Conservation (phyloP, 208 protist genomes). For the Leishmania arabica region DNA sequence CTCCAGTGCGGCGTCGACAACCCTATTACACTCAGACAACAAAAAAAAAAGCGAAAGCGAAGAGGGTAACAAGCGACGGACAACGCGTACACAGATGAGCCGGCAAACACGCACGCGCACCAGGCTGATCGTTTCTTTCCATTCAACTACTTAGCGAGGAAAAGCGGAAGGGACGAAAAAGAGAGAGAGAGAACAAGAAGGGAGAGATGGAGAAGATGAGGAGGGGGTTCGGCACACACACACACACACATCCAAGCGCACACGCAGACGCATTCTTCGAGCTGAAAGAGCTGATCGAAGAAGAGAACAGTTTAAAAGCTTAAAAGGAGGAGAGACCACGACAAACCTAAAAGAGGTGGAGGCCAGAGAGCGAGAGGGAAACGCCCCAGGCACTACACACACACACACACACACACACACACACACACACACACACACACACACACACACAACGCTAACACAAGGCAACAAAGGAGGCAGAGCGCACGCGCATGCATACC, state of each 20-base stretch:
- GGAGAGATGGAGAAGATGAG: background rate
- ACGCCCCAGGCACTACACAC: background rate
- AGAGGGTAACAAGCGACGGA: background rate
- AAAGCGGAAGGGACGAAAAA: background rate
- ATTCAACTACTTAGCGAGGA: background rate
- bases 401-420: slow-evolving; percentile 1
- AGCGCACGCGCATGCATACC: background rate
- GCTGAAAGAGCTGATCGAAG: background rate
- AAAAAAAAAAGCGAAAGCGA: background rate
- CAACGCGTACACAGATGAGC: background rate
- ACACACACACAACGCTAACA: background rate
- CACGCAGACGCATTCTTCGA: background rate
- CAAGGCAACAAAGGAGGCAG: background rate
- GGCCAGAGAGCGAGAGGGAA: no score
- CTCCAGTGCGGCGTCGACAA: background rate
- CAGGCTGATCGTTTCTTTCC: background rate
- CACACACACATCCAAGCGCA: background rate
- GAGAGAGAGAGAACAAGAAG: background rate
- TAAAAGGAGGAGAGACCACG: background rate
- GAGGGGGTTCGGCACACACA: background rate
- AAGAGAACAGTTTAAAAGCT: background rate
- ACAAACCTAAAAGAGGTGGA: background rate
- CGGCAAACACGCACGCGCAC: background rate
- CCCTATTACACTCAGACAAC: background rate
- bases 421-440: slow-evolving; percentile 3